phyloP scores from a whole-genome alignment of 2,329 filamentous ascomycete genomes.

The Xylariaceae sp. region DNA sequence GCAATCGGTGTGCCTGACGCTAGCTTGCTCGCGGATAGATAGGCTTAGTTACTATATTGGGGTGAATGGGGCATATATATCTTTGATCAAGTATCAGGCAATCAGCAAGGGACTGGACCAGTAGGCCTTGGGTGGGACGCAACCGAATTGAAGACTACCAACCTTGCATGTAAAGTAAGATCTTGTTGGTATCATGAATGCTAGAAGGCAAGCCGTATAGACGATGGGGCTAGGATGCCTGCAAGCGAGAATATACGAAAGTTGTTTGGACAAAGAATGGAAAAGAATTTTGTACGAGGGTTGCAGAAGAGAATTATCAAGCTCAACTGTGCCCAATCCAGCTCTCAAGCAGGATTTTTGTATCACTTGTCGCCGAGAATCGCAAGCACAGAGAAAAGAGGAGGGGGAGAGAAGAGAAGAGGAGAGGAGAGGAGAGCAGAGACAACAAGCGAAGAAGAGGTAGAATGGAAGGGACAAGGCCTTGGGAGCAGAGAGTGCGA shows the following conservation, averaged over 20 bases:
- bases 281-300: conserved; percentile 26
- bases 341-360: conserved; percentile 10
- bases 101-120: conserved; percentile 12
- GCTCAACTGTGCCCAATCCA: conserved; percentile 13
- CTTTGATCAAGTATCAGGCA: conserved; percentile 14
- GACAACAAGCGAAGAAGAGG: conserved; percentile 5
- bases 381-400: background rate
- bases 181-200: conserved; percentile 19
- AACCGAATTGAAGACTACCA: conserved; percentile 6
- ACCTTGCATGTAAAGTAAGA: conserved; percentile 13
- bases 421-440: conserved; percentile 11
- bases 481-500: conserved; percentile 22
- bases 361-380: conserved; percentile 19
- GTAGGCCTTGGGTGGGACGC: conserved; percentile 19
- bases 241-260: conserved; percentile 18
- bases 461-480: conserved; percentile 4
- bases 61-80: conserved; percentile 3
- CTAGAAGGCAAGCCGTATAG: conserved; percentile 12
- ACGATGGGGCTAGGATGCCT: conserved; percentile 12
- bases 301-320: conserved; percentile 15
- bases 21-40: conserved; percentile 12
- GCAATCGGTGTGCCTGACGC: conserved; percentile 13
- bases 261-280: conserved; percentile 21
- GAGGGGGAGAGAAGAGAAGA: conserved; percentile 8
- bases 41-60: conserved; percentile 15